phyloP scores from a whole-genome alignment of 108 stramenopile species.

The Epithemia pelagica region DNA sequence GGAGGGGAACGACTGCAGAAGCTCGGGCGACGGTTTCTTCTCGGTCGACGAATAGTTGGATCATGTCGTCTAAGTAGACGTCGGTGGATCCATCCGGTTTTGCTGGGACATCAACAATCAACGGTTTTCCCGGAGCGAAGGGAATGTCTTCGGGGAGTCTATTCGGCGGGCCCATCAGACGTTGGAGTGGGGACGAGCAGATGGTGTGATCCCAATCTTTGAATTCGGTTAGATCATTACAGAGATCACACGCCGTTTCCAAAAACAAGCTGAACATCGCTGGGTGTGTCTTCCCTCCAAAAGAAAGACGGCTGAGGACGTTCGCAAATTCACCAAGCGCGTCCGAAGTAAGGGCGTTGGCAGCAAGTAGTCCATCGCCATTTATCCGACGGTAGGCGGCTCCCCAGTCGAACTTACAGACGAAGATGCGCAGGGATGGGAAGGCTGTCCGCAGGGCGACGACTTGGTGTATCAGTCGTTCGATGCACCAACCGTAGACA shows the following conservation, averaged over 20 bases:
- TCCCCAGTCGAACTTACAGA: slow-evolving; percentile 1
- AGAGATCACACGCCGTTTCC: neutral
- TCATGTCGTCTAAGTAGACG: neutral
- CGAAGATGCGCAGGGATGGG: neutral
- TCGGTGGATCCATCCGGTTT: neutral
- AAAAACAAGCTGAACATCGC: neutral
- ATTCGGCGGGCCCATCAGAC: neutral
- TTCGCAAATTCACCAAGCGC: neutral
- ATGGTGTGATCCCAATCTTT: neutral
- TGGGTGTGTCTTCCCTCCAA: neutral
- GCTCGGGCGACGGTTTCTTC: neutral
- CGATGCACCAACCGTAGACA: neutral
- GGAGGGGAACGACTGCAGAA: no score
- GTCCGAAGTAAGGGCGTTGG: neutral
- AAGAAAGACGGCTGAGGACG: neutral
- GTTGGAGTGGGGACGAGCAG: neutral
- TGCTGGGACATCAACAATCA: neutral
- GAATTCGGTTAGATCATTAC: neutral
- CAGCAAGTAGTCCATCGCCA: neutral
- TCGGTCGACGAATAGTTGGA: neutral
- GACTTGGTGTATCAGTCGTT: neutral
- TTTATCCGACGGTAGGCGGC: slow-evolving; percentile 1
- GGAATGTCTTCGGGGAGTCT: neutral
- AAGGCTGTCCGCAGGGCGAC: neutral
- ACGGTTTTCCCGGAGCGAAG: neutral